Conservation (phyloP, 2,329 filamentous ascomycete genomes). For the Alternaria burnsii region DNA sequence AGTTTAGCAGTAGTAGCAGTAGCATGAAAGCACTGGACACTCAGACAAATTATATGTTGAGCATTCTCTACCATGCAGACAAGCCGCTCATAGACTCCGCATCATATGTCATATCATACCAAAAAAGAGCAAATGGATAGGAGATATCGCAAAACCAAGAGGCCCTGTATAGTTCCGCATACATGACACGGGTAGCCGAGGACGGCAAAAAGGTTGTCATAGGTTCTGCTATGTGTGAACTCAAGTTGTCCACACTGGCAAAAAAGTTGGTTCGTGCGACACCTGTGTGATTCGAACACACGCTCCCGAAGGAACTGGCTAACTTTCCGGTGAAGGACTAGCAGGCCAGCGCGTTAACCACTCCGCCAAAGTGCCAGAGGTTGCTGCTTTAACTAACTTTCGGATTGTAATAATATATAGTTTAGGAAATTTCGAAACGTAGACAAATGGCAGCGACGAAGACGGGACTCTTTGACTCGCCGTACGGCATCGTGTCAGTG, state of each 20-base stretch:
- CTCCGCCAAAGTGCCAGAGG: slow-evolving; percentile 22
- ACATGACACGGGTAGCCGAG: not conserved
- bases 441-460: not conserved
- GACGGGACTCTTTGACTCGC: too few species aligned
- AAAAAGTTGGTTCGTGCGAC: slow-evolving; percentile 24
- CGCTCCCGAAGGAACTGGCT: slow-evolving; percentile 43
- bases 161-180: not conserved
- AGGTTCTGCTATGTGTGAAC: not conserved
- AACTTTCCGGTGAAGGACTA: slow-evolving; percentile 25
- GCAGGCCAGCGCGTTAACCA: slow-evolving; percentile 41
- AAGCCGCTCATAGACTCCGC: not conserved
- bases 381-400: not conserved
- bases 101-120: not conserved
- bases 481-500: not conserved
- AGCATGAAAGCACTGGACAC: not conserved
- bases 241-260: not conserved
- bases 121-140: not conserved
- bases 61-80: too few species aligned
- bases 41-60: not conserved
- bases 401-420: not conserved
- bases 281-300: slow-evolving; percentile 42
- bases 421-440: rapidly evolving
- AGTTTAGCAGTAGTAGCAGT: not conserved
- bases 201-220: not conserved
- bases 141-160: not conserved